Evolutionary conservation across 495 filamentous ascomycete genomes (phyloP).

Genomic region (Podospora comata): DNA sequence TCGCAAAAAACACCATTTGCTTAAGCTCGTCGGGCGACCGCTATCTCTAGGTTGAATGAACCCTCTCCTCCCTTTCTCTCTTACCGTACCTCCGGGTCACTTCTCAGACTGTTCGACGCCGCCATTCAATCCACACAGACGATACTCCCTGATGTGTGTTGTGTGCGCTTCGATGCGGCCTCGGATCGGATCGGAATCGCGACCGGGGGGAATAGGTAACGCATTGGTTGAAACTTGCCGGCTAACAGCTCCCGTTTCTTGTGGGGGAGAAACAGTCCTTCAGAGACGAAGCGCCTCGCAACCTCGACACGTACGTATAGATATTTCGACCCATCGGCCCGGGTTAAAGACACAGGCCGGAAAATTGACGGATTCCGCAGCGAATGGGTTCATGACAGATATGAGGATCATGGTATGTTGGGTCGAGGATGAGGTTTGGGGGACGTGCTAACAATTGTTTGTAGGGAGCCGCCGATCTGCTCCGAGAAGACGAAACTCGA

Average conservation of each 20-base stretch:
- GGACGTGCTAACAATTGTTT: neutral
- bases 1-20: conserved; percentile 8
- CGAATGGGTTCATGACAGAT: conserved; percentile 91
- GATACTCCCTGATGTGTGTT: conserved; percentile 17
- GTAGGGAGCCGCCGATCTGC: conserved; percentile 30
- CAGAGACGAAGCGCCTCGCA: conserved; percentile 48
- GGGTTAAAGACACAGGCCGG: neutral
- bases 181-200: conserved; percentile 27
- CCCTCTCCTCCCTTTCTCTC: conserved; percentile 29
- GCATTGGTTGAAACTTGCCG: conserved; percentile 22
- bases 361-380: conserved; percentile 41
- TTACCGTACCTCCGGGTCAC: conserved; percentile 23
- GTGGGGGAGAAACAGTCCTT: conserved; percentile 40
- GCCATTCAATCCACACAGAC: conserved; percentile 21
- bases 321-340: conserved; percentile 6
- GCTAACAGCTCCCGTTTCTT: conserved; percentile 35
- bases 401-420: conserved; percentile 56
- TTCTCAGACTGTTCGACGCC: conserved; percentile 27
- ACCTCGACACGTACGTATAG: conserved; percentile 51
- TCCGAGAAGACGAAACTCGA: conserved; percentile 44
- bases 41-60: conserved; percentile 33
- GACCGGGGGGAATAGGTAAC: conserved; percentile 26
- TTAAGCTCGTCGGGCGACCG: conserved; percentile 6
- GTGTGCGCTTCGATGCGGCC: conserved; percentile 28
- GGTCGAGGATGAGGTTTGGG: neutral